A percentile compares a stretch with the other conserved stretches of the same genome.
Evolutionary conservation across 169 alveolate species (phyloP).

Genomic region (Plasmodium malariae): DNA sequence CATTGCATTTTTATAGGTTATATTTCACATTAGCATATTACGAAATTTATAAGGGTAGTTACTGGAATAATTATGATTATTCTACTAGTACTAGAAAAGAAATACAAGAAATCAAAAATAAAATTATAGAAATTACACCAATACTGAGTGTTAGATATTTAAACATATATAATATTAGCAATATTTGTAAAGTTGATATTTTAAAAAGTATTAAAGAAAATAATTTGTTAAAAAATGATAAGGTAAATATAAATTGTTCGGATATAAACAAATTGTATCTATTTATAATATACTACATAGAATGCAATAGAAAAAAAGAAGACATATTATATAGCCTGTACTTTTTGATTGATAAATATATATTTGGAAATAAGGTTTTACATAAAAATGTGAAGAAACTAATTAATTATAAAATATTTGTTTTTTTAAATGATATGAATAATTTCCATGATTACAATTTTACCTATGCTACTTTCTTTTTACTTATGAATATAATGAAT

Average conservation of each 20-base stretch:
- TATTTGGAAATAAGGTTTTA: constrained; percentile 39
- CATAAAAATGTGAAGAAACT: constrained; percentile 45
- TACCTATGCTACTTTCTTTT: constrained; percentile 18
- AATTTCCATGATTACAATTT: constrained; percentile 30
- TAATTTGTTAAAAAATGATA: not conserved
- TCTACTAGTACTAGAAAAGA: too few species aligned
- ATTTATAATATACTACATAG: constrained; percentile 31
- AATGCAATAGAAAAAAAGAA: constrained; percentile 49
- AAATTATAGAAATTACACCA: constrained; percentile 38
- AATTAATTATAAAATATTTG: constrained; percentile 41
- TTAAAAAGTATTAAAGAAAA: constrained; percentile 12
- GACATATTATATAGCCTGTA: constrained; percentile 27
- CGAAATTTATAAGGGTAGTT: constrained; percentile 13
- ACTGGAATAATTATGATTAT: too few species aligned
- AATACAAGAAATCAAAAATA: constrained; percentile 1
- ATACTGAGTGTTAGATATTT: constrained; percentile 33
- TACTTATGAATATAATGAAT: constrained; percentile 64
- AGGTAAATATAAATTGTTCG: not conserved
- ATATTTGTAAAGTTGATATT: constrained; percentile 23
- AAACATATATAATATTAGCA: constrained; percentile 18
- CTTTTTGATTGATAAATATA: constrained; percentile 38
- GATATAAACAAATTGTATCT: constrained; percentile 29
- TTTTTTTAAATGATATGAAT: constrained; percentile 16
- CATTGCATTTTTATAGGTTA: constrained; percentile 34
- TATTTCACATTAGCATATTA: constrained; percentile 22